Evolutionary conservation across 1,284 basidiomycete genomes (phyloP), one percentile per base, ranked within the genome.

Genomic region (Rhodotorula glutinis): DNA sequence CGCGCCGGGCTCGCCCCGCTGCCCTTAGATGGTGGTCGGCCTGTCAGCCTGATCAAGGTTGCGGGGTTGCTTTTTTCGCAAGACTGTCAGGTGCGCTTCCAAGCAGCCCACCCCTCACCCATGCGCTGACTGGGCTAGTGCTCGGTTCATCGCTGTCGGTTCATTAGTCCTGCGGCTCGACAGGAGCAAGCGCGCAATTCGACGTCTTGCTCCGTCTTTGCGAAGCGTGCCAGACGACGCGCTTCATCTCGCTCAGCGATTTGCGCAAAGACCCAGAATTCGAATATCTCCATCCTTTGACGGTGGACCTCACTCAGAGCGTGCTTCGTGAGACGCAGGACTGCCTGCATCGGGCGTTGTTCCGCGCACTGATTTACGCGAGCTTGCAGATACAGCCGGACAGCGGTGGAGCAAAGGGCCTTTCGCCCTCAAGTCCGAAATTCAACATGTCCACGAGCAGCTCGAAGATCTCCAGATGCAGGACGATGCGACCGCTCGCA

Each of bases 381-480:
- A n/a, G 33, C 33, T 38, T 38, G 33, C 33, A 21, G 11, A n/a
- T 8, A 56, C 61, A 2, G 3, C 4, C 3, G 25, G 61, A 51
- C 8, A 11, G 61, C 49, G 10, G 21, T 41, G 21, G n/a, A 25
- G 29, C 1, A 46, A 46, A 21, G 4, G 47, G 51, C 30, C 23
- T 4, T 40, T 3, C 25, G 54, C 40, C 40, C 51, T 49, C 51
- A 27, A 5, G 16, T 7, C 29, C 14, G 56, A 57, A 19, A 23
- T 49, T 23, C 29, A 21, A 11, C 17, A 3, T 21, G 17, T 30
- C n/a, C 23, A 29, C 23, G 52, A 60, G 43, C 3, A 14, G 8
- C 59, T 60, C 52, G 52, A 53, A n/a, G 27, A 23, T 4, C 25
- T 62, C 5, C 60, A 60, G 51, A 16, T 46, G 47, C 54, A 60